Evolutionary conservation across 371 early-diverging fungal genomes (phyloP).

Genomic region (Mucor mucedo): DNA sequence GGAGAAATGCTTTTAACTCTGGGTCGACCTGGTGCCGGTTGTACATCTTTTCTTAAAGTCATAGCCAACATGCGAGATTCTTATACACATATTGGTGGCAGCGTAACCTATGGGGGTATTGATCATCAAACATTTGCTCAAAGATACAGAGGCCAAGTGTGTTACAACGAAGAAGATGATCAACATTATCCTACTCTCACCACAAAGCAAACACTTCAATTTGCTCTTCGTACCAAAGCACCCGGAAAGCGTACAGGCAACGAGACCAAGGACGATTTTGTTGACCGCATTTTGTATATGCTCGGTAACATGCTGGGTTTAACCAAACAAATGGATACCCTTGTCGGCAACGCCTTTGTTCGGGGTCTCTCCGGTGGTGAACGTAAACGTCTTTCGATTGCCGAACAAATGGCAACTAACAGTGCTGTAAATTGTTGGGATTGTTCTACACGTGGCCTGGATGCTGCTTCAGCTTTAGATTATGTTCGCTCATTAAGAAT

Average conservation of each 20-base stretch:
- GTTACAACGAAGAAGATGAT: slow-evolving; percentile 77
- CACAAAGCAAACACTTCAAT: slow-evolving; percentile 69
- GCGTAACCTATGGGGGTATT: slow-evolving; percentile 68
- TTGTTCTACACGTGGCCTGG: slow-evolving; percentile 89
- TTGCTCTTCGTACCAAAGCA: slow-evolving; percentile 69
- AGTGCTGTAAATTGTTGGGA: slow-evolving; percentile 83
- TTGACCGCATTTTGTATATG: slow-evolving; percentile 50
- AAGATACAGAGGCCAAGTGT: slow-evolving; percentile 64
- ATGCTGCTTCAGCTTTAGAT: slow-evolving; percentile 87
- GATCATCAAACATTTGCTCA: slow-evolving; percentile 57
- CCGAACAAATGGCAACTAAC: slow-evolving; percentile 82
- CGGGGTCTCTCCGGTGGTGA: slow-evolving; percentile 89
- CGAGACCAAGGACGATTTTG: slow-evolving; percentile 48
- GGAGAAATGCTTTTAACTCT: slow-evolving; percentile 80
- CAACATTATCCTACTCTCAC: slow-evolving; percentile 72
- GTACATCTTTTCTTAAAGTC: slow-evolving; percentile 69
- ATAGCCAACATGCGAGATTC: slow-evolving; percentile 66
- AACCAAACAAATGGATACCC: slow-evolving; percentile 74
- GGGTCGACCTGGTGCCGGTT: slow-evolving; percentile 78
- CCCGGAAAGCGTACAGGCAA: slow-evolving; percentile 60
- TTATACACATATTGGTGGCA: slow-evolving; percentile 61
- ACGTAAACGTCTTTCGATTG: slow-evolving; percentile 87
- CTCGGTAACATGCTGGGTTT: slow-evolving; percentile 76
- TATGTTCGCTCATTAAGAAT: slow-evolving; percentile 73
- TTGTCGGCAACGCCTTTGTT: slow-evolving; percentile 83